Percentiles rank a stretch among this genome's conserved stretches.
Evolutionary conservation across 2,329 filamentous ascomycete genomes (phyloP).

Genomic region (Penicillium sp.): DNA sequence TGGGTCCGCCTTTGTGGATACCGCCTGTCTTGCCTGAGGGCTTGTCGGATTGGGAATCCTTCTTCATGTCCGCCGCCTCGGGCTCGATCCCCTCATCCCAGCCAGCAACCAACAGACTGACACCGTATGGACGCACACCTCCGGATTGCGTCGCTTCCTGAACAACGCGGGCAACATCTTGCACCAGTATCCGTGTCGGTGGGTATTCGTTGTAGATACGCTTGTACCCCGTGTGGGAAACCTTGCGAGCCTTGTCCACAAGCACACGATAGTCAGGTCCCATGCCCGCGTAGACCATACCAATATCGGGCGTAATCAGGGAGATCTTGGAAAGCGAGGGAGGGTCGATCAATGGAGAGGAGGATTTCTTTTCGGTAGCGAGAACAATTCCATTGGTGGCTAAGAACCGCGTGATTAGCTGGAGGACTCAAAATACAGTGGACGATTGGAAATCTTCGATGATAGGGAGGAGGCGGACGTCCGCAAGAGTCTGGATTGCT

Average conservation of each 20-base stretch:
- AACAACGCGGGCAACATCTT: conserved; percentile 96
- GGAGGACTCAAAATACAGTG: neutral
- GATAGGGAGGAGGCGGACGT: neutral
- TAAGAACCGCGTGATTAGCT: conserved; percentile 35
- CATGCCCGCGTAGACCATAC: conserved; percentile 99
- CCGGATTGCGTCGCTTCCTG: conserved; percentile 98
- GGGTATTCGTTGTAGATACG: conserved; percentile 99
- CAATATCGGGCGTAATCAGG: conserved; percentile 96
- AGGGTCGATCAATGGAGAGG: conserved; percentile 91
- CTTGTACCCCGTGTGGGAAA: conserved; percentile 98
- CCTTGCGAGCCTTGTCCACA: conserved; percentile 96
- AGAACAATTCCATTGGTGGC: conserved; percentile 98
- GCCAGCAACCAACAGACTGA: conserved; percentile 88
- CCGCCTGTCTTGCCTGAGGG: conserved; percentile 82
- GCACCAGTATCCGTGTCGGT: conserved; percentile 97
- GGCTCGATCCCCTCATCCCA: conserved; percentile 97
- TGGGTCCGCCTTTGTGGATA: conserved; percentile 90
- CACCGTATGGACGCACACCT: conserved; percentile 93
- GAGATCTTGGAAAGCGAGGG: conserved; percentile 95
- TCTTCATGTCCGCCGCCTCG: conserved; percentile 61
- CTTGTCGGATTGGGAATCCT: conserved; percentile 54
- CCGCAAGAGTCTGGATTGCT: neutral
- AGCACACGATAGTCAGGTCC: conserved; percentile 96
- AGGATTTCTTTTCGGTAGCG: conserved; percentile 98
- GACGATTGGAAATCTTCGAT: too few relatives aligned